Base-by-base conservation (phyloP, 192 early-diverging fungal species). In the Chytriomyces confervae region DNA sequence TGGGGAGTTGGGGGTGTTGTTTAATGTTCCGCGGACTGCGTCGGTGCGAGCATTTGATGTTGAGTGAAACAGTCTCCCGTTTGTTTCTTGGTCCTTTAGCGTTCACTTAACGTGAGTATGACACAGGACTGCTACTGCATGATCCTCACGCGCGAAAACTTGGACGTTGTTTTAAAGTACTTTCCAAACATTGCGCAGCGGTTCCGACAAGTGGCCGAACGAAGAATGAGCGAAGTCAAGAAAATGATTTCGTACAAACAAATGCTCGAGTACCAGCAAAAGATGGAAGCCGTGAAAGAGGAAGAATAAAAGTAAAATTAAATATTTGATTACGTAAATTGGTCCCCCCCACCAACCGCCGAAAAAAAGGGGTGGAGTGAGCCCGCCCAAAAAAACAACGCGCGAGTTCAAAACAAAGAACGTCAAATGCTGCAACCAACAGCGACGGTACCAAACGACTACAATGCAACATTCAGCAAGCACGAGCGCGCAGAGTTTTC, bases 1-100 rank as follows among this genome's bases (percentile, higher is more conserved):
- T 76, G 85, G 85, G 29, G 85, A 86, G 61, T 80, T 86, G 7
- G 85, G 85, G 1, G 85, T 86, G 10, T 71, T 84, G n/a, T 86
- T 86, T 51, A 77, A 86, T 65, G 76, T 86, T 60, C 85, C 85
- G 3, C 75, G 85, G 5, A 86, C 85, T 0, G 85, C 85, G 4
- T 86, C 85, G 3, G 76, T 86, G n/a, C 67, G 85, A n/a, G 79
- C 85, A 9, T 50, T 82, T 8, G 76, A 71, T 18, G 67, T 49
- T 18, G 13, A 46, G 9, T 69, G 16, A 24, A 11, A 23, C 27
- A 0, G 24, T 27, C 24, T 27, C 24, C 0, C 0, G 0, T 27
- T 27, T 65, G 27, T 23, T 65, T 65, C 6, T n/a, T 23, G 3
- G n/a, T 3, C 18, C 13, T 11, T 65, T 57, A 27, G 53, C 20